Percentiles rank a stretch among this genome's conserved stretches.
These are phyloP conservation scores for Parachaetomium inaequale DNA, from an alignment of 495 filamentous ascomycete species.

Conservation along the genomic window DNA sequence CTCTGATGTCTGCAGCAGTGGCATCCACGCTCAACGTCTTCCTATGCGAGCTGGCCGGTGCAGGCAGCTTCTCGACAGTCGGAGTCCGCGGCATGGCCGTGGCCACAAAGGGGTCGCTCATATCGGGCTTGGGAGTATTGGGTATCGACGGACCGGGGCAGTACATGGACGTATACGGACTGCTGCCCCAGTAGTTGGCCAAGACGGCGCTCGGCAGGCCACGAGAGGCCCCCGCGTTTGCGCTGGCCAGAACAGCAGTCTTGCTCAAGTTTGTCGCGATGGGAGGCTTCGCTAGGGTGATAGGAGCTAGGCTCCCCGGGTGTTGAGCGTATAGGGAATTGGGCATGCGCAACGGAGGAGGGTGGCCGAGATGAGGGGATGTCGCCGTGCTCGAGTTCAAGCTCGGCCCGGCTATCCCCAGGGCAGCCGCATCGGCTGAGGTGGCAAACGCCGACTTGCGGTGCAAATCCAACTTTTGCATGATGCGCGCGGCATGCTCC, in stretches of 20 bases:
- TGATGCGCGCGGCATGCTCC: constrained; percentile 81
- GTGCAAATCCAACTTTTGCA: constrained; percentile 87
- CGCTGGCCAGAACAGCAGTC: constrained; percentile 74
- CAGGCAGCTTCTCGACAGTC: constrained; percentile 28
- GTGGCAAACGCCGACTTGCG: constrained; percentile 64
- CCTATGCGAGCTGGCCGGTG: constrained; percentile 51
- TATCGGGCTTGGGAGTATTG: constrained; percentile 35
- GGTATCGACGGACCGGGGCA: constrained; percentile 36
- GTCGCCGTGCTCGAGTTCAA: constrained; percentile 55
- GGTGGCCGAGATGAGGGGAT: constrained; percentile 25
- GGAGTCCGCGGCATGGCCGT: constrained; percentile 41
- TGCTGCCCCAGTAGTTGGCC: constrained; percentile 90
- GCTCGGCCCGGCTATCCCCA: constrained; percentile 52
- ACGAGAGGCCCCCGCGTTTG: constrained; percentile 61
- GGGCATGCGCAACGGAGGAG: constrained; percentile 24
- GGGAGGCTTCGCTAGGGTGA: constrained; percentile 79
- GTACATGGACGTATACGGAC: constrained; percentile 76
- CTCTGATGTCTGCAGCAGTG: constrained; percentile 40
- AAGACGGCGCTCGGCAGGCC: constrained; percentile 77
- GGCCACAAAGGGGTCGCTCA: constrained; percentile 48
- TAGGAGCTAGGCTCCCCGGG: constrained; percentile 69
- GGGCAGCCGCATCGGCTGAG: constrained; percentile 32
- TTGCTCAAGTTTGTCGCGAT: constrained; percentile 85
- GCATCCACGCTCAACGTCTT: constrained; percentile 79
- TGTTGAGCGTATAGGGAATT: constrained; percentile 32